Percentiles rank a stretch among this genome's conserved stretches.
Conservation (phyloP, 2,329 filamentous ascomycete species). For the Alternaria alternata region DNA sequence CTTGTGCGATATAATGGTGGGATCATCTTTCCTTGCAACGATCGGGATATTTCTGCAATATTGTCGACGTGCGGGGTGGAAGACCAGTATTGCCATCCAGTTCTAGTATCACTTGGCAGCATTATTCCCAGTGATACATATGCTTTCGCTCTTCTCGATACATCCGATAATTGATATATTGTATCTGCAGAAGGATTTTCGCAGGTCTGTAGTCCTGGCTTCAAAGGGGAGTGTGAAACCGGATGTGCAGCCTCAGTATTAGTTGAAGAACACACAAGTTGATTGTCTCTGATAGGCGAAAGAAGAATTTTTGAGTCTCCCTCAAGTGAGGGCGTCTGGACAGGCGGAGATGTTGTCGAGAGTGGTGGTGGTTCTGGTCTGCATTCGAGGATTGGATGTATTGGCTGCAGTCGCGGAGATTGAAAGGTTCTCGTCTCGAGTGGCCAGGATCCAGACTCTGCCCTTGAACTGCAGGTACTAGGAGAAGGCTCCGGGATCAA, state of each 20-base stretch:
- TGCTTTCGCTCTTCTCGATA: slow-evolving; percentile 33
- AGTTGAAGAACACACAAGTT: not conserved
- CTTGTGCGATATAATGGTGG: slow-evolving; percentile 22
- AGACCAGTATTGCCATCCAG: slow-evolving; percentile 6
- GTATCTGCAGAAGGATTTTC: slow-evolving; percentile 4
- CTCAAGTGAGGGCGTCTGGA: not conserved
- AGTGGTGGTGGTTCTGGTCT: slow-evolving; percentile 24
- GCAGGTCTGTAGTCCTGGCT: not conserved
- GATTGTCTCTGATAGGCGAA: not conserved
- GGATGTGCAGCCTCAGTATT: not conserved
- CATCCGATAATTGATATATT: slow-evolving; percentile 24
- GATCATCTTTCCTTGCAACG: slow-evolving; percentile 22
- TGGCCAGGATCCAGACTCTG: slow-evolving; percentile 22
- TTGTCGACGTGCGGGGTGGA: not conserved
- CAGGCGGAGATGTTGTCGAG: slow-evolving; percentile 30
- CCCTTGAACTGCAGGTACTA: slow-evolving; percentile 20
- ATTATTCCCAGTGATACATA: slow-evolving; percentile 30
- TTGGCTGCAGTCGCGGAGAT: slow-evolving; percentile 27
- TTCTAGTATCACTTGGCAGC: slow-evolving; percentile 17
- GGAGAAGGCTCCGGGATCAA: slow-evolving; percentile 44
- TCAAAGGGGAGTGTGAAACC: not conserved
- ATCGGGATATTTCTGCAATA: not conserved
- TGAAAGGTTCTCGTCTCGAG: slow-evolving; percentile 11
- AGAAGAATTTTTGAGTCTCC: not conserved
- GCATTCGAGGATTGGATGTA: slow-evolving; percentile 23